phyloP scores from a whole-genome alignment of 2,329 filamentous ascomycete species.

The Metarhizium sp. region DNA sequence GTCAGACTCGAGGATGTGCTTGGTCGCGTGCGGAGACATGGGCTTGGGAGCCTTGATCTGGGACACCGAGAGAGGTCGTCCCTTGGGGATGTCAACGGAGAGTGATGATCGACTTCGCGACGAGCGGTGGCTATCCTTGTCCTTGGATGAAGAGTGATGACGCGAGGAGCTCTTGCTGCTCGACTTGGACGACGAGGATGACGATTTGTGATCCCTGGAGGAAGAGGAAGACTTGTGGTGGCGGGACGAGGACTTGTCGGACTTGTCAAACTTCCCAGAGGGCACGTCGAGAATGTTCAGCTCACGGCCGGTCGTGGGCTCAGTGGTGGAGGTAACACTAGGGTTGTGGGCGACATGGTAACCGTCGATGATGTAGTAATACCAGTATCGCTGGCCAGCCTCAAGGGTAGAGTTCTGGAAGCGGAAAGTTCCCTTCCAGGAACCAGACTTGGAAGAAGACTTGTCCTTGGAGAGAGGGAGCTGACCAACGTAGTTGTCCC shows the following conservation, averaged over 20 bases:
- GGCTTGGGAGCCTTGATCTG: conserved; percentile 90
- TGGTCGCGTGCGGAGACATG: conserved; percentile 76
- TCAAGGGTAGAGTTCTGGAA: conserved; percentile 83
- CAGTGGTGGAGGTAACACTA: conserved; percentile 75
- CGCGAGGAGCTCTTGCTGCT: conserved; percentile 27
- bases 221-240: conserved; percentile 17
- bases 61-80: conserved; percentile 77
- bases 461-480: conserved; percentile 89
- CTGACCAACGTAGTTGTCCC: conserved; percentile 94
- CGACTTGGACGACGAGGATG: conserved; percentile 28
- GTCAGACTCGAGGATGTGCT: conserved; percentile 74
- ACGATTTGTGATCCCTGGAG: conserved; percentile 15
- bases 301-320: conserved; percentile 94
- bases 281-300: conserved; percentile 96
- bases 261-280: conserved; percentile 30
- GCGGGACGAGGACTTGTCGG: conserved; percentile 31
- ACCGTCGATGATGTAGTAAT: conserved; percentile 99
- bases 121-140: conserved; percentile 30
- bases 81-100: conserved; percentile 67
- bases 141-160: conserved; percentile 37
- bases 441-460: conserved; percentile 72
- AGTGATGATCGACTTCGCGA: conserved; percentile 39
- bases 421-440: conserved; percentile 94
- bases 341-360: conserved; percentile 98
- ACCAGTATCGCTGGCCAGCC: conserved; percentile 94